phyloP scores from a whole-genome alignment of 208 protist species.

The Lotmaria passim region DNA sequence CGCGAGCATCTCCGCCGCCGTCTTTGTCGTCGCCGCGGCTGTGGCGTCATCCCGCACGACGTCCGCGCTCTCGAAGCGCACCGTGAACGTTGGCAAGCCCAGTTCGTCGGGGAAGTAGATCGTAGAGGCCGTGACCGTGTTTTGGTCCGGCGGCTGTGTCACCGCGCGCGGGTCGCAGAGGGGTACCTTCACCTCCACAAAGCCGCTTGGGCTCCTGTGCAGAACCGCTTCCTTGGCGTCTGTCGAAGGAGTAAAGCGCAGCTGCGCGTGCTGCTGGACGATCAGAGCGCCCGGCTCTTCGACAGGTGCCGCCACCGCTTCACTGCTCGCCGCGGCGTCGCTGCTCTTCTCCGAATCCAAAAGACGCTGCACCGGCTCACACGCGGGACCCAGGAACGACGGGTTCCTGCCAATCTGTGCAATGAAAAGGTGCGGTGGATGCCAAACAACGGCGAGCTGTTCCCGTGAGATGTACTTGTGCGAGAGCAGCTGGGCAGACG shows the following conservation, averaged over 20 bases:
- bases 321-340: too few species aligned
- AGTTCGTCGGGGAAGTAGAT: slow-evolving; percentile 77
- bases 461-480: slow-evolving; percentile 68
- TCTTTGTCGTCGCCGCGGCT: slow-evolving; percentile 37
- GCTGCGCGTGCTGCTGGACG: neutral
- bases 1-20: slow-evolving; percentile 54
- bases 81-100: slow-evolving; percentile 46
- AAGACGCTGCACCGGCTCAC: slow-evolving; percentile 26
- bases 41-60: slow-evolving; percentile 12
- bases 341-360: neutral
- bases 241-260: slow-evolving; percentile 9
- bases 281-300: neutral
- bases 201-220: neutral
- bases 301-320: neutral
- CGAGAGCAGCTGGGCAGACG: slow-evolving; percentile 50
- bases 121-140: slow-evolving; percentile 27
- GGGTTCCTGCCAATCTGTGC: slow-evolving; percentile 69
- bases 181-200: slow-evolving; percentile 27
- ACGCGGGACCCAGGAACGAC: slow-evolving; percentile 51
- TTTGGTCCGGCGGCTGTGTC: slow-evolving; percentile 25
- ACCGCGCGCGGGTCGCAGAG: slow-evolving; percentile 29
- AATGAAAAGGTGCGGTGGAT: slow-evolving; percentile 42
- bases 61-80: slow-evolving; percentile 46
- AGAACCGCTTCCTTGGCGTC: slow-evolving; percentile 10
- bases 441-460: slow-evolving; percentile 60